Evolutionary conservation across 1,139 yeast species (phyloP).

Genomic region (Candida neerlandica): DNA sequence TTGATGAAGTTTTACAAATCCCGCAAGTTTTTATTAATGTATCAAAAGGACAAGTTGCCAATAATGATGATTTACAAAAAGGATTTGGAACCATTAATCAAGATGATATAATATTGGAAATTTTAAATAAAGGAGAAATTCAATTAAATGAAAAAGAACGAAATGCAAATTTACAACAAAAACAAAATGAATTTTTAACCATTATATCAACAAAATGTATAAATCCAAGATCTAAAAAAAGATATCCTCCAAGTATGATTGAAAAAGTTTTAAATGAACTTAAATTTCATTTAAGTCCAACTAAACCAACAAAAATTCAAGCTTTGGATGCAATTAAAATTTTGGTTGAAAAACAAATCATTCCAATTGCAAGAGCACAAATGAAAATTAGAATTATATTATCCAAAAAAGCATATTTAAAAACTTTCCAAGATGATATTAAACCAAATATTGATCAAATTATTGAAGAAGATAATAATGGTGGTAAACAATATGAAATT

Average conservation of each 20-base stretch:
- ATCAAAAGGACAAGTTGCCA: conserved; percentile 92
- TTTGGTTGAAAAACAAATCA: conserved; percentile 73
- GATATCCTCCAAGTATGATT: conserved; percentile 93
- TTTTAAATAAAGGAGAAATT: conserved; percentile 86
- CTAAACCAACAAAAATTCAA: conserved; percentile 80
- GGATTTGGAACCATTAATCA: conserved; percentile 77
- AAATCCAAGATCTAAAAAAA: conserved; percentile 83
- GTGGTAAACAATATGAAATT: conserved; percentile 56
- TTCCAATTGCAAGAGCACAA: conserved; percentile 92
- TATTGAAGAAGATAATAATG: conserved; percentile 52
- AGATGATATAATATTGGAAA: conserved; percentile 75
- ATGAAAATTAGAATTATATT: conserved; percentile 77
- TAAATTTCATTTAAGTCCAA: conserved; percentile 79
- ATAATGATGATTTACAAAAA: conserved; percentile 75
- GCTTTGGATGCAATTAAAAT: conserved; percentile 90
- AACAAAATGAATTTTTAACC: conserved; percentile 80
- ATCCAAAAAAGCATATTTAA: conserved; percentile 52
- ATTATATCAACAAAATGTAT: conserved; percentile 89
- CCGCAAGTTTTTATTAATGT: conserved; percentile 94
- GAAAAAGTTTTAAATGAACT: conserved; percentile 82
- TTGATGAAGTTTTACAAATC: conserved; percentile 93
- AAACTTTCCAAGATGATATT: conserved; percentile 49
- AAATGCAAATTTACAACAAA: conserved; percentile 70
- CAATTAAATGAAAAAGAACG: conserved; percentile 95
- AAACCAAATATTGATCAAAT: conserved; percentile 54